Evolutionary conservation across 305 asterid genomes (phyloP).

Genomic region (Vinca major): DNA sequence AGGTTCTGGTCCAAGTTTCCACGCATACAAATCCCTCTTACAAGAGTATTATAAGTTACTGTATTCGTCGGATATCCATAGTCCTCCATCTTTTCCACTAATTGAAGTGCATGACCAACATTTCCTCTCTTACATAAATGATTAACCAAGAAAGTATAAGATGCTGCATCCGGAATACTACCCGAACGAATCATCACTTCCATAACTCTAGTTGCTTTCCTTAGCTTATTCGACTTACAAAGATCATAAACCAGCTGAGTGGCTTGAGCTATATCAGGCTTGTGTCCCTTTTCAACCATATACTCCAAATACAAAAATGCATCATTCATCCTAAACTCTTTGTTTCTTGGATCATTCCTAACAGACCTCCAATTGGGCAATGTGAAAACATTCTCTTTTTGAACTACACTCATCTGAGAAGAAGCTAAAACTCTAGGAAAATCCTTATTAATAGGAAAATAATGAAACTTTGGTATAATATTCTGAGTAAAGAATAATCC

Average conservation of each 20-base stretch:
- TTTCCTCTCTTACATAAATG: slow-evolving; percentile 66
- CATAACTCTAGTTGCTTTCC: slow-evolving; percentile 73
- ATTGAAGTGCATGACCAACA: slow-evolving; percentile 85
- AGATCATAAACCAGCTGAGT: slow-evolving; percentile 74
- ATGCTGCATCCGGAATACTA: slow-evolving; percentile 55
- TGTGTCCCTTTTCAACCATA: slow-evolving; percentile 58
- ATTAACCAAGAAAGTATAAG: slow-evolving; percentile 62
- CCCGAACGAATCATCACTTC: slow-evolving; percentile 70
- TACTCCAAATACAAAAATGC: slow-evolving; percentile 65
- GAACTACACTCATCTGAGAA: slow-evolving; percentile 29
- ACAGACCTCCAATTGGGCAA: slow-evolving; percentile 75
- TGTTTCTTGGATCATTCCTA: slow-evolving; percentile 40
- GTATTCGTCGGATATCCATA: slow-evolving; percentile 58
- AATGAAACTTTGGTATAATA: slow-evolving; percentile 17
- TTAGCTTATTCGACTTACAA: slow-evolving; percentile 49
- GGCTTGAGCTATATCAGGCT: slow-evolving; percentile 53
- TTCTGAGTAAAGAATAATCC: slow-evolving; percentile 25
- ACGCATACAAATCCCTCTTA: slow-evolving; percentile 71
- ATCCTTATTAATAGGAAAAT: slow-evolving; percentile 29
- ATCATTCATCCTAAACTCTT: slow-evolving; percentile 51
- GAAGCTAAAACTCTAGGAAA: slow-evolving; percentile 38
- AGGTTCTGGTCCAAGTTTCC: slow-evolving; percentile 55
- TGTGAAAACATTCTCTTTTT: slow-evolving; percentile 39
- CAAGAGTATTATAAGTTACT: slow-evolving; percentile 59
- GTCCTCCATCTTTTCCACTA: slow-evolving; percentile 82